A percentile compares a stretch with the other conserved stretches of the same genome.
Evolutionary conservation across 257 asterid species (phyloP).

Genomic region (Echites panduratus): DNA sequence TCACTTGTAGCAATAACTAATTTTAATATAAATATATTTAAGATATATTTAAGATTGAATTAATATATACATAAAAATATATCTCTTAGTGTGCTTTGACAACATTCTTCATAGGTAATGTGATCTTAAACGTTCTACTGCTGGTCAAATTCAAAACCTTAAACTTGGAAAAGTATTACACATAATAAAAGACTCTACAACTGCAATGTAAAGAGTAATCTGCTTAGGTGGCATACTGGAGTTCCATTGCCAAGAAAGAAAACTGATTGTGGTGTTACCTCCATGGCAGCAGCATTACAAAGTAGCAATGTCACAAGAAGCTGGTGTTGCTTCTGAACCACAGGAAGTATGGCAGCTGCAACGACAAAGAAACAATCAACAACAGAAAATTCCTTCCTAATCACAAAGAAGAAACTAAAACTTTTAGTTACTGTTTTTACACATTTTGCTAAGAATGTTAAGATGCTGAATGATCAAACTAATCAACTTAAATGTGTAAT

Average conservation of each 20-base stretch:
- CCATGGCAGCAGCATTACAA: constrained; percentile 93
- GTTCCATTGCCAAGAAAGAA: not conserved
- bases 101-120: no score
- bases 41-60: no score
- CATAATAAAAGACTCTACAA: not conserved
- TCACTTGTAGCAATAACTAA: no score
- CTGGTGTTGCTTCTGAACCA: constrained; percentile 97
- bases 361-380: constrained; percentile 22
- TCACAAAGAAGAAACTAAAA: not conserved
- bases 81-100: not conserved
- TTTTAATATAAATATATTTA: no score
- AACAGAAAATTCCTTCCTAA: constrained; percentile 1
- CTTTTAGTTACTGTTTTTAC: not conserved
- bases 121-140: no score
- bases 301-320: constrained; percentile 93
- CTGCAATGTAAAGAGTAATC: not conserved
- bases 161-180: not conserved
- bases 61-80: not conserved
- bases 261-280: constrained; percentile 42
- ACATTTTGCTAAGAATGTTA: not conserved
- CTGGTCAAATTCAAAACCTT: no score
- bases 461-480: not conserved
- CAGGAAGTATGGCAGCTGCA: constrained; percentile 83
- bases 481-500: not conserved
- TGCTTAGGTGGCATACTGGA: not conserved